Evolutionary conservation across 192 early-diverging fungal genomes (phyloP).

Genomic region (Ramicandelaber brevisporus): DNA sequence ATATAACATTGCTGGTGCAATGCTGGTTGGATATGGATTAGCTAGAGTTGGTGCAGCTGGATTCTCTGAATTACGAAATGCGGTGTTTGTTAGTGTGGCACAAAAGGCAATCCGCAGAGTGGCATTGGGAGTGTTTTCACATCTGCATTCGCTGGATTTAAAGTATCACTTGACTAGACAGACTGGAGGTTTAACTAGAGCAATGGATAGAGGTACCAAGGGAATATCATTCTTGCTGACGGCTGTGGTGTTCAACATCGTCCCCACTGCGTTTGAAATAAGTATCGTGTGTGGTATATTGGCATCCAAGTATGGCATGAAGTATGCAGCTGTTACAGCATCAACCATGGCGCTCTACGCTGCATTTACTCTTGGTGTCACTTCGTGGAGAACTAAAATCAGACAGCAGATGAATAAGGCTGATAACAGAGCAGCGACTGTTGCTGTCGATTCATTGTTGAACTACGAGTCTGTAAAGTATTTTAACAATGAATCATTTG

Average conservation of each 20-base stretch:
- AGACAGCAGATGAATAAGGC: conserved; percentile 83
- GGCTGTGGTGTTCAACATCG: conserved; percentile 83
- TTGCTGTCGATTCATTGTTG: conserved; percentile 84
- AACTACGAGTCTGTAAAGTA: conserved; percentile 97
- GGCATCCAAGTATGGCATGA: conserved; percentile 28
- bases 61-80: conserved; percentile 79
- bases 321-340: conserved; percentile 29
- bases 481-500: conserved; percentile 84
- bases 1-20: conserved; percentile 74
- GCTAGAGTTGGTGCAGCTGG: conserved; percentile 56
- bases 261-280: conserved; percentile 88
- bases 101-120: conserved; percentile 80
- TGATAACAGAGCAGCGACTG: conserved; percentile 83
- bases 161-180: conserved; percentile 81
- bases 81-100: conserved; percentile 78
- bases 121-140: conserved; percentile 69
- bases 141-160: conserved; percentile 68
- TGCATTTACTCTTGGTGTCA: conserved; percentile 66
- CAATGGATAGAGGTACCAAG: conserved; percentile 85
- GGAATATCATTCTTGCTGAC: conserved; percentile 93
- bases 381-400: conserved; percentile 65
- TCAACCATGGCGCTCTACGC: conserved; percentile 54
- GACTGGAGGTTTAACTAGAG: conserved; percentile 87
- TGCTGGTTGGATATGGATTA: conserved; percentile 82
- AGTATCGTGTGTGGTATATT: conserved; percentile 80